These are phyloP conservation scores for Torrubiellomyces zombiae DNA, from an alignment of 2,329 filamentous ascomycete species.

Conservation along the genomic window DNA sequence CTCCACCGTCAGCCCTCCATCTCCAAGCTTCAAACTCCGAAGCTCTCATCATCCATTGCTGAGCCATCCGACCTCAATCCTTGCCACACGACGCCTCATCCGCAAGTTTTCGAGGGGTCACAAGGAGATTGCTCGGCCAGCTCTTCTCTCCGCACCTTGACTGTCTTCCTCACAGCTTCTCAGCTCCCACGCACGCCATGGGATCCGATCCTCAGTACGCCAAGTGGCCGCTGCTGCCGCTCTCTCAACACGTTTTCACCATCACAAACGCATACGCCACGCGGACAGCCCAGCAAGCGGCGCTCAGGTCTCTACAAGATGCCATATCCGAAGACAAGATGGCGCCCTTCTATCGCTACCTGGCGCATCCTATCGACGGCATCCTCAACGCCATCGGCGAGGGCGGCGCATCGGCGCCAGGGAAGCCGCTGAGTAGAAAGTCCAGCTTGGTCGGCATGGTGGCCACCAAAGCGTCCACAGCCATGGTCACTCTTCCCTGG, in stretches of 20 bases:
- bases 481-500: conserved; percentile 63
- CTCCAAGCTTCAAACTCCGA: conserved; percentile 1
- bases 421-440: conserved; percentile 49
- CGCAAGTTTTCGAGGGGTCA: neutral
- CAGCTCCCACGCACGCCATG: conserved; percentile 31
- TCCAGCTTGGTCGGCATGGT: conserved; percentile 59
- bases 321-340: conserved; percentile 73
- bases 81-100: conserved; percentile 1
- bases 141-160: conserved; percentile 3
- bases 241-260: conserved; percentile 75
- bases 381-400: conserved; percentile 66
- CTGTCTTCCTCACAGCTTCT: conserved; percentile 11
- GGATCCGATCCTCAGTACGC: conserved; percentile 72
- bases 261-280: conserved; percentile 65
- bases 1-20: conserved; percentile 7
- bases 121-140: conserved; percentile 7
- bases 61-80: neutral
- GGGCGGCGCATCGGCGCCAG: conserved; percentile 27
- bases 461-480: conserved; percentile 49
- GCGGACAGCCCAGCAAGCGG: conserved; percentile 47
- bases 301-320: conserved; percentile 61
- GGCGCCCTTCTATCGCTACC: conserved; percentile 72
- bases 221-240: conserved; percentile 66
- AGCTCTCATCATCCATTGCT: conserved; percentile 3
- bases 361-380: conserved; percentile 68